Evolutionary conservation across 192 early-diverging fungal genomes (phyloP).

Genomic region (Coemansia pectinata): DNA sequence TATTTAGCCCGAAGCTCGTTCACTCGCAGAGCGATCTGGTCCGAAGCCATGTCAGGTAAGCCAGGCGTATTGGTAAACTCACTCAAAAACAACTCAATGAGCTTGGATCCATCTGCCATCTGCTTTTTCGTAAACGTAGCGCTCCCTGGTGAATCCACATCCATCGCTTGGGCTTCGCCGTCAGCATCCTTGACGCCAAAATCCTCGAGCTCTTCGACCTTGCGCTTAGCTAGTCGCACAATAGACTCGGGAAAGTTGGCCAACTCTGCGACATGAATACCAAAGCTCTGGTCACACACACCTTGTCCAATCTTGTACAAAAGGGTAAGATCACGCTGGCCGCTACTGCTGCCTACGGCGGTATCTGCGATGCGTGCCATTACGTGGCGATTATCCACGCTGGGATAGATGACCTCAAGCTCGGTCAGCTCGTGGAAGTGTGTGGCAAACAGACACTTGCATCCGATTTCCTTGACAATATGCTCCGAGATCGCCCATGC

Average conservation of each 20-base stretch:
- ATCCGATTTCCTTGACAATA: slow-evolving; percentile 61
- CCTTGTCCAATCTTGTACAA: slow-evolving; percentile 84
- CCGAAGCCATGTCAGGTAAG: slow-evolving; percentile 37
- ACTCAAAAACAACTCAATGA: slow-evolving; percentile 46
- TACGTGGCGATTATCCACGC: slow-evolving; percentile 89
- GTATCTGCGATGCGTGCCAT: slow-evolving; percentile 60
- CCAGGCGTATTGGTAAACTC: slow-evolving; percentile 59
- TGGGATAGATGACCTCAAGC: slow-evolving; percentile 66
- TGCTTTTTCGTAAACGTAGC: slow-evolving; percentile 46
- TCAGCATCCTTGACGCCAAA: slow-evolving; percentile 46
- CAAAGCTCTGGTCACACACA: slow-evolving; percentile 95
- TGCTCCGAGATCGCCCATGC: slow-evolving; percentile 96
- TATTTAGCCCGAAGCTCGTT: slow-evolving; percentile 59
- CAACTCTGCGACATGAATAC: slow-evolving; percentile 96
- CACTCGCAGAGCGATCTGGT: slow-evolving; percentile 44
- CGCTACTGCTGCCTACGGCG: slow-evolving; percentile 11
- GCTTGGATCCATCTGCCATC: slow-evolving; percentile 28
- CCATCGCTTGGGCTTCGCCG: not conserved
- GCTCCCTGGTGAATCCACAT: slow-evolving; percentile 26
- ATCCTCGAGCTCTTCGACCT: slow-evolving; percentile 86
- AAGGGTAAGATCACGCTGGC: slow-evolving; percentile 72
- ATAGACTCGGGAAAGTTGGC: slow-evolving; percentile 87
- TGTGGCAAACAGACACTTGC: slow-evolving; percentile 90
- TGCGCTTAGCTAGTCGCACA: slow-evolving; percentile 80
- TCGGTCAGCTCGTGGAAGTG: slow-evolving; percentile 98